Evolutionary conservation across 257 asterid species (phyloP).

Genomic region (Ocimum tenuiflorum): DNA sequence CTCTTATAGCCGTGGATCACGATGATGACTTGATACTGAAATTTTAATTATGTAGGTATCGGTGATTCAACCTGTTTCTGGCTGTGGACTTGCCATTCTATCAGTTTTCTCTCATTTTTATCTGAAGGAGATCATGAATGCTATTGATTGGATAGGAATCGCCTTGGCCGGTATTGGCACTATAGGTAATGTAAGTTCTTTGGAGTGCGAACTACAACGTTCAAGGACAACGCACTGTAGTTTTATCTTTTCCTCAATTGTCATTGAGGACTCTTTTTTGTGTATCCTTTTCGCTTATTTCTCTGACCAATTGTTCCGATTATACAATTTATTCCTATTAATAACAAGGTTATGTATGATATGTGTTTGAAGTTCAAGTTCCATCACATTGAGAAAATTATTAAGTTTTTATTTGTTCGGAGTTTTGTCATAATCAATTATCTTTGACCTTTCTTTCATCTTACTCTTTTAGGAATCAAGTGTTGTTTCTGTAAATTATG

Average conservation of each 20-base stretch:
- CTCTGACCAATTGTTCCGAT: too few species aligned
- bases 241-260: too few species aligned
- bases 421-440: too few species aligned
- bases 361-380: too few species aligned
- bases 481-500: background rate
- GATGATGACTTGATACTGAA: background rate
- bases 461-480: background rate
- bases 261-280: too few species aligned
- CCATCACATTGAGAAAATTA: too few species aligned
- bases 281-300: too few species aligned
- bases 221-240: background rate
- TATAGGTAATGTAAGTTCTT: slow-evolving; percentile 66
- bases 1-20: background rate
- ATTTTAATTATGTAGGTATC: slow-evolving; percentile 49
- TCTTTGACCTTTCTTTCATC: background rate
- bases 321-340: too few species aligned
- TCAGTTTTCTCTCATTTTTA: slow-evolving; percentile 95
- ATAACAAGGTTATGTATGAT: too few species aligned
- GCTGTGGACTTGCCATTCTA: slow-evolving; percentile 97
- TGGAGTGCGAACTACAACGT: slow-evolving; percentile 6
- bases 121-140: slow-evolving; percentile 91
- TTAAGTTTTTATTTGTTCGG: too few species aligned
- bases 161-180: slow-evolving; percentile 92
- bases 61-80: slow-evolving; percentile 97
- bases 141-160: slow-evolving; percentile 93